Percentiles rank a stretch among this genome's conserved stretches.
phyloP scores from a whole-genome alignment of 768 basidiomycete genomes.

The Cyclocybe cylindracea region DNA sequence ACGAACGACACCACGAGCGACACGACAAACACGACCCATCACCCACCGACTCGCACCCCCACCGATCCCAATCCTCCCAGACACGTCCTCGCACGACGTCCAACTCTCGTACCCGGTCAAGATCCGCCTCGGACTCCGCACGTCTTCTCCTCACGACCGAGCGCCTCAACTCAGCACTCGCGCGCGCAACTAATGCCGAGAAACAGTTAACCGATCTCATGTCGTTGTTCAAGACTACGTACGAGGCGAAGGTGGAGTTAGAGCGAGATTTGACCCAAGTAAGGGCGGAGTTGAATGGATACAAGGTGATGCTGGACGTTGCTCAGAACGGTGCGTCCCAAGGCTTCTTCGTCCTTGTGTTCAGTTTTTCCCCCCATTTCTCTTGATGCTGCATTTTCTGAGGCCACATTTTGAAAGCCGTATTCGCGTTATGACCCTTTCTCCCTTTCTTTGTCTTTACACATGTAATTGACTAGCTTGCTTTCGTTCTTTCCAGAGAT shows the following conservation, averaged over 20 bases:
- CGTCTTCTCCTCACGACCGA: slow-evolving; percentile 23
- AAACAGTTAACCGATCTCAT: slow-evolving; percentile 30
- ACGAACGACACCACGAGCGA: too few species aligned
- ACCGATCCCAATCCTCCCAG: slow-evolving; percentile 4
- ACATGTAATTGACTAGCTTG: too few species aligned
- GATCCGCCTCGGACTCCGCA: slow-evolving; percentile 15
- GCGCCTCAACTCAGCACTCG: slow-evolving; percentile 33
- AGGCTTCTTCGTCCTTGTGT: background rate
- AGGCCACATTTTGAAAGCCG: too few species aligned
- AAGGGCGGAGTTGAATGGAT: slow-evolving; percentile 52
- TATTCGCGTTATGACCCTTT: too few species aligned
- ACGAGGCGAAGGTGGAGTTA: slow-evolving; percentile 28
- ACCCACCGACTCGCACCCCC: slow-evolving; percentile 19
- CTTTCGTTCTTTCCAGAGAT: slow-evolving; percentile 38
- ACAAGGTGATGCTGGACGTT: slow-evolving; percentile 57
- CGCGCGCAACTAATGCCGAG: slow-evolving; percentile 40
- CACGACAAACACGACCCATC: background rate
- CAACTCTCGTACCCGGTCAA: slow-evolving; percentile 1
- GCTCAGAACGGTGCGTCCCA: slow-evolving; percentile 49
- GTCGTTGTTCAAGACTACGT: slow-evolving; percentile 29
- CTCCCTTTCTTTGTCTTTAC: too few species aligned
- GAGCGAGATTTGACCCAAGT: slow-evolving; percentile 32
- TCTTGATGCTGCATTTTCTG: background rate
- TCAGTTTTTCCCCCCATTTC: background rate
- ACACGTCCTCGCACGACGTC: slow-evolving; percentile 5